Evolutionary conservation across 192 early-diverging fungal genomes (phyloP).

Genomic region (Rhizophagus prolifer): DNA sequence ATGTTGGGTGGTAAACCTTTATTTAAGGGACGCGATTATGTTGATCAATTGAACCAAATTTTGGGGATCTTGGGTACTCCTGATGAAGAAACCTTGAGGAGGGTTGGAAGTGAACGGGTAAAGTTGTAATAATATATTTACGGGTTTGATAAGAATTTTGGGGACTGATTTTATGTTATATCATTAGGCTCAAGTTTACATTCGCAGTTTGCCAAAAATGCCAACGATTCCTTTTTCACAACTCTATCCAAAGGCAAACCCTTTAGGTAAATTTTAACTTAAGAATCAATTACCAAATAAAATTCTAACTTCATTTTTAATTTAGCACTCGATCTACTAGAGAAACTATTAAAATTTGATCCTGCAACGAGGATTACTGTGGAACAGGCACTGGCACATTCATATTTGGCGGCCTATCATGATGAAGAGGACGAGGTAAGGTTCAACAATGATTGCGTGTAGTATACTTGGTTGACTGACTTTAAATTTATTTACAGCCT

Average conservation of each 20-base stretch:
- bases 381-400: conserved; percentile 89
- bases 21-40: conserved; percentile 97
- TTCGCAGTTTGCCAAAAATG: conserved; percentile 86
- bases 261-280: conserved; percentile 38
- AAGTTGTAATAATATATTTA: background rate
- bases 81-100: conserved; percentile 81
- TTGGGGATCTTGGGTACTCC: conserved; percentile 93
- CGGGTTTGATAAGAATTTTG: background rate
- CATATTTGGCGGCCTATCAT: conserved; percentile 92
- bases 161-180: conserved; percentile 23
- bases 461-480: background rate
- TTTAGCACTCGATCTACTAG: conserved; percentile 82
- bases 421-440: conserved; percentile 79
- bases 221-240: conserved; percentile 82
- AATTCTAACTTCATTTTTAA: conserved; percentile 27
- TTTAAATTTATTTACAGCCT: conserved; percentile 44
- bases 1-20: conserved; percentile 89
- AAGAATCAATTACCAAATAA: background rate
- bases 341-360: conserved; percentile 88
- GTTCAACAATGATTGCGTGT: background rate
- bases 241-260: conserved; percentile 84
- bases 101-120: conserved; percentile 90
- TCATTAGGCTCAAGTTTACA: conserved; percentile 87
- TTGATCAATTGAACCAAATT: conserved; percentile 99
- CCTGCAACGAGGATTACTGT: conserved; percentile 90